Percentiles rank a stretch among this genome's conserved stretches.
phyloP scores from a whole-genome alignment of 2,329 filamentous ascomycete genomes.

The Sporothrix mexicana region DNA sequence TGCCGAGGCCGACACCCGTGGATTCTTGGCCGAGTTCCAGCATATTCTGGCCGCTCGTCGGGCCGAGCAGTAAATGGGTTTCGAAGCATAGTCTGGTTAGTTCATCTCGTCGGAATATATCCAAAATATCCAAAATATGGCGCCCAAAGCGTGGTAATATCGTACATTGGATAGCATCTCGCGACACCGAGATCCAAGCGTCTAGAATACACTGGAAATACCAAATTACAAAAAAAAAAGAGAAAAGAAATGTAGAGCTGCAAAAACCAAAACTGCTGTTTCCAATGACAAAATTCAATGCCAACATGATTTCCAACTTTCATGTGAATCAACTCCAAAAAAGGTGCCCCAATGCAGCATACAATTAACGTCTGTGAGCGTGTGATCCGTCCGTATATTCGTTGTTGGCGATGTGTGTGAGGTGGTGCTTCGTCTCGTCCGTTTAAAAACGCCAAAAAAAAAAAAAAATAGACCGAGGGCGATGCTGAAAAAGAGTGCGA shows the following conservation, averaged over 20 bases:
- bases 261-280: neutral
- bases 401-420: neutral
- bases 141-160: neutral
- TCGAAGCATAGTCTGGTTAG: neutral
- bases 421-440: neutral
- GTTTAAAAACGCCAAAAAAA: slow-evolving; percentile 1
- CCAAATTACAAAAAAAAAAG: slow-evolving; percentile 12
- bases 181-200: neutral
- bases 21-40: slow-evolving; percentile 32
- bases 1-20: slow-evolving; percentile 23
- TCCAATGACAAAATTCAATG: neutral
- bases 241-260: neutral
- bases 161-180: slow-evolving; percentile 18
- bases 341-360: neutral
- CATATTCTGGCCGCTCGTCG: slow-evolving; percentile 24
- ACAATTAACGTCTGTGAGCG: neutral
- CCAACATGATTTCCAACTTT: neutral
- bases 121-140: too few species aligned
- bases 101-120: neutral
- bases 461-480: neutral
- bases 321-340: too few species aligned
- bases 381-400: slow-evolving; percentile 13
- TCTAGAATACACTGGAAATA: slow-evolving; percentile 10
- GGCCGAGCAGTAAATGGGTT: neutral
- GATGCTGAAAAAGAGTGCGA: neutral